phyloP scores from a whole-genome alignment of 1,284 basidiomycete species.

The Heliocybe sulcata region DNA sequence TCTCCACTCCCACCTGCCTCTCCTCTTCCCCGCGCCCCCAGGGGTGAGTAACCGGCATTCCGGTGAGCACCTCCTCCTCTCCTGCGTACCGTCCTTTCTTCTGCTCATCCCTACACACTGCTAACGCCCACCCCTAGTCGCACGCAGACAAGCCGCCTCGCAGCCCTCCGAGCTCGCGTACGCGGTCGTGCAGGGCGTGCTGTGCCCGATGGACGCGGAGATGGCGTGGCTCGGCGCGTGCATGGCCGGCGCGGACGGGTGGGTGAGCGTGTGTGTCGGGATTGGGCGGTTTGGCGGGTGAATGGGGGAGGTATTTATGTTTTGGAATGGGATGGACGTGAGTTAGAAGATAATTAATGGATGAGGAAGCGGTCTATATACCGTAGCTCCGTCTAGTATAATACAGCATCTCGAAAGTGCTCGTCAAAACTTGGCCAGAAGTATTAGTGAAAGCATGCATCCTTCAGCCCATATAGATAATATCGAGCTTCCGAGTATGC shows the following conservation, averaged over 20 bases:
- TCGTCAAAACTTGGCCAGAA: no score
- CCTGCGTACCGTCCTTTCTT: slow-evolving; percentile 53
- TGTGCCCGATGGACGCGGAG: slow-evolving; percentile 80
- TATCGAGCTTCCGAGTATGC: not conserved
- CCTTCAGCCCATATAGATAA: not conserved
- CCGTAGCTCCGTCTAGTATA: no score
- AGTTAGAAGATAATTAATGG: no score
- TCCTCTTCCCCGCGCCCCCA: slow-evolving; percentile 46
- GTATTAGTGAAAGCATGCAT: no score
- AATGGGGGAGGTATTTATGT: not conserved
- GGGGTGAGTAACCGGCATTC: no score
- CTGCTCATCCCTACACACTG: slow-evolving; percentile 68
- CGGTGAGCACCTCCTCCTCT: slow-evolving; percentile 24
- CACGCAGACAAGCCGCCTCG: no score
- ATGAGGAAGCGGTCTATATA: no score
- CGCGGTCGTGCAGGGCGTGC: slow-evolving; percentile 84
- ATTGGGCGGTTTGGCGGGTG: slow-evolving; percentile 24
- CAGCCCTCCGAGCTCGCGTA: slow-evolving; percentile 40
- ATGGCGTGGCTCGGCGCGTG: slow-evolving; percentile 91
- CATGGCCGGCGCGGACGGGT: slow-evolving; percentile 89
- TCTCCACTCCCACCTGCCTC: slow-evolving; percentile 54
- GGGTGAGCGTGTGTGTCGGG: slow-evolving; percentile 84
- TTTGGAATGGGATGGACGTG: no score
- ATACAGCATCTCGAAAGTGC: no score
- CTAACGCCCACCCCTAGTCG: no score